A percentile compares a stretch with the other conserved stretches of the same genome.
These are phyloP conservation scores for Argentina anserina DNA, from an alignment of 306 rosid species.

Conservation along the genomic window DNA sequence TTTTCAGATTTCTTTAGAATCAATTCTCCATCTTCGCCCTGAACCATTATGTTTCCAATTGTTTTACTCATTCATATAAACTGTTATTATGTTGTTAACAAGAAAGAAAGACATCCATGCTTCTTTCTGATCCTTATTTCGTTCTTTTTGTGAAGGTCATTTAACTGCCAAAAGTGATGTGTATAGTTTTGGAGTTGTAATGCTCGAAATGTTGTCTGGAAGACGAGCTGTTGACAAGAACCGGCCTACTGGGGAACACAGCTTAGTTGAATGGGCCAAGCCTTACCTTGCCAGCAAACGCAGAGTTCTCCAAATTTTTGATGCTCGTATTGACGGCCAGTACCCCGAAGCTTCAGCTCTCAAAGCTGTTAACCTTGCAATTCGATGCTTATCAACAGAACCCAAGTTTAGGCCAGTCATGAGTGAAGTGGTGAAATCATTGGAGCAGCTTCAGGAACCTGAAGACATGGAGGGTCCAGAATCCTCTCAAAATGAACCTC, in stretches of 20 bases:
- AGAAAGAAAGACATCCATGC: not conserved
- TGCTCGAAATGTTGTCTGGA: conserved; percentile 79
- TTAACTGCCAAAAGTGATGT: conserved; percentile 84
- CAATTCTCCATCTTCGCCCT: not conserved
- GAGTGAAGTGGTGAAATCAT: conserved; percentile 61
- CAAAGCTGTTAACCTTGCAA: conserved; percentile 57
- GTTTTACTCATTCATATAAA: not conserved
- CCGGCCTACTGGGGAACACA: conserved; percentile 77
- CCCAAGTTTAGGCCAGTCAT: conserved; percentile 75
- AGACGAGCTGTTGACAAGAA: conserved; percentile 81
- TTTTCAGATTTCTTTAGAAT: not conserved
- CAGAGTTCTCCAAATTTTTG: conserved; percentile 63
- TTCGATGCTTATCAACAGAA: conserved; percentile 63
- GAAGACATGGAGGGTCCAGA: conserved; percentile 22
- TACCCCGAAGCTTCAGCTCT: conserved; percentile 57
- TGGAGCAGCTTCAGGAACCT: conserved; percentile 64
- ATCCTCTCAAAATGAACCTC: conserved; percentile 28
- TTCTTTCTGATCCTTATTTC: conserved; percentile 26
- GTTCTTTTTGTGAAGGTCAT: conserved; percentile 60
- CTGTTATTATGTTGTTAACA: not conserved
- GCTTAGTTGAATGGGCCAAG: conserved; percentile 82
- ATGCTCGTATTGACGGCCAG: conserved; percentile 75
- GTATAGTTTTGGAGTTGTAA: conserved; percentile 91
- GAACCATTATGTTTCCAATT: not conserved
- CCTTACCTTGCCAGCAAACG: conserved; percentile 85